phyloP scores from a whole-genome alignment of 1,284 basidiomycete species.

The Jaminaea rosea region DNA sequence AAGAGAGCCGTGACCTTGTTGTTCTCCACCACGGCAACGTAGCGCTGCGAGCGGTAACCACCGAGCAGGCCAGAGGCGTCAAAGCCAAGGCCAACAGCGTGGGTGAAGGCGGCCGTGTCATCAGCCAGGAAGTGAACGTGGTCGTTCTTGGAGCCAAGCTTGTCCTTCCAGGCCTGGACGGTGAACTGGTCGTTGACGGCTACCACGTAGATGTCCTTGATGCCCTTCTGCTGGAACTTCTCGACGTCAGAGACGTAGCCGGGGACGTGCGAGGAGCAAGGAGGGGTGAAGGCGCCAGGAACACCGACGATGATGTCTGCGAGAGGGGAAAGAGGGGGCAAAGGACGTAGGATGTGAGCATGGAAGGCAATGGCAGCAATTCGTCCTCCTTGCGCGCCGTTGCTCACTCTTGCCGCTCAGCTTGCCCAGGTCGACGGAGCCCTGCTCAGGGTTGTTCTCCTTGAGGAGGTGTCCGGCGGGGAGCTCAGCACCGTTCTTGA shows the following conservation, averaged over 20 bases:
- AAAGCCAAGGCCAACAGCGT: slow-evolving; percentile 34
- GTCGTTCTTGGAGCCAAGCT: slow-evolving; percentile 21
- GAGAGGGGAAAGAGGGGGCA: background rate
- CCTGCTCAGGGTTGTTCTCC: slow-evolving; percentile 31
- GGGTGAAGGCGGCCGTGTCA: slow-evolving; percentile 42
- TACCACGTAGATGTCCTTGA: slow-evolving; percentile 36
- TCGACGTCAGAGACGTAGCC: slow-evolving; percentile 35
- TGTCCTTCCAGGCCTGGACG: slow-evolving; percentile 41
- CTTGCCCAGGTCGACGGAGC: slow-evolving; percentile 24
- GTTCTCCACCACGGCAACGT: slow-evolving; percentile 27
- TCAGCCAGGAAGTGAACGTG: slow-evolving; percentile 41
- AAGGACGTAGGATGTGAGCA: slow-evolving; percentile 3
- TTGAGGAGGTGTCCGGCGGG: slow-evolving; percentile 25
- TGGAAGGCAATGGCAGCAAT: background rate
- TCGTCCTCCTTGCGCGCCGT: background rate
- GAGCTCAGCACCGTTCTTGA: slow-evolving; percentile 31
- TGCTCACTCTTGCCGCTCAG: slow-evolving; percentile 15
- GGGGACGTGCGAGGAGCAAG: slow-evolving; percentile 44
- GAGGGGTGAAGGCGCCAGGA: slow-evolving; percentile 22
- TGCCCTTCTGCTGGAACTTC: slow-evolving; percentile 35
- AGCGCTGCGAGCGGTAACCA: slow-evolving; percentile 27
- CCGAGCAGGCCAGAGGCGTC: slow-evolving; percentile 40
- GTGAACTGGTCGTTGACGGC: slow-evolving; percentile 42
- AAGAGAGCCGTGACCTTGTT: slow-evolving; percentile 31
- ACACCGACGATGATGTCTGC: slow-evolving; percentile 20